Evolutionary conservation across 176 grass and related monocot genomes (phyloP), one percentile per base, ranked within the genome.

Genomic region (Cenchrus fungigraminus): DNA sequence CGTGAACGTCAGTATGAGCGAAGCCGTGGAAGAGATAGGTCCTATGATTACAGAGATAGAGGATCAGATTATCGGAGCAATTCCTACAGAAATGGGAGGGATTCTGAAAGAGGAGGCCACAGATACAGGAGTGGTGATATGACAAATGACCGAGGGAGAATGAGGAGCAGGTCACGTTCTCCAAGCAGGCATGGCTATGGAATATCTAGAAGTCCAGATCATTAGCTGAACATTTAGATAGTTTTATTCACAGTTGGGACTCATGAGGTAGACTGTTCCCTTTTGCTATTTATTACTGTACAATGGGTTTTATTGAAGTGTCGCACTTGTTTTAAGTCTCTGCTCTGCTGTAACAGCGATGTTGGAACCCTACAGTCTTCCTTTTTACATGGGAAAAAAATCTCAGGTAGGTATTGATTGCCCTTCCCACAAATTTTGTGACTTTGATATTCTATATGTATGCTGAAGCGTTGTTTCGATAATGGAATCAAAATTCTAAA

Each of bases 181-280:
- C 93, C 95, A 64, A 63, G 79, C 58, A 90, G 87, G 81, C 93
- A 82, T 93, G 85, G 83, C 65, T 88, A 89, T 74, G 74, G 85
- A 82, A 94, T 54, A 84, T 83, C 86, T 77, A 84, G 88, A 91
- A 90, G 86, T 78, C 87, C 89, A 85, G 80, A 81, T 91, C 76
- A 86, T 61, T 89, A 90, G 83, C 80, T 86, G 74, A 90, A 83
- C 90, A 72, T 86, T 71, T 89, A 88, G 71, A 91, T 91, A 88
- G 77, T 90, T 92, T 89, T 86, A 88, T 83, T 86, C 80, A 63
- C 85, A 80, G 85, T 91, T 82, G 87, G 71, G 44, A 86, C 70
- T 87, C 58, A 93, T 93, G 89, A 95, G 95, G 95, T 98, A 98
- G 91, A 88, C 85, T 73, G 88, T 93, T 55, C 76, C 84, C 65